These are phyloP conservation scores for Fonsecaea multimorphosa DNA, from an alignment of 2,329 filamentous ascomycete genomes.

Conservation along the genomic window DNA sequence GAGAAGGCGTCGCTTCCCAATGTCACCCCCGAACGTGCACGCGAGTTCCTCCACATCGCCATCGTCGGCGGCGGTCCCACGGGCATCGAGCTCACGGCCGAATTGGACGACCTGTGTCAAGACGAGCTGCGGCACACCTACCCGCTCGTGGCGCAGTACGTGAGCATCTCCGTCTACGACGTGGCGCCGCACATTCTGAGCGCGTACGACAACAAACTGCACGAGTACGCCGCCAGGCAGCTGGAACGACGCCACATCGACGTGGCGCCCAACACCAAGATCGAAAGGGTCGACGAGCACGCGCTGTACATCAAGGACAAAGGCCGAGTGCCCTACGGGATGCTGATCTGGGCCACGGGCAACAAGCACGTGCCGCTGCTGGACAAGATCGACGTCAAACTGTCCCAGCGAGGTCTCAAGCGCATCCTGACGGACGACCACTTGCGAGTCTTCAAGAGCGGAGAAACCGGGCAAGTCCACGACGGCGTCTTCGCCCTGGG, in stretches of 20 bases:
- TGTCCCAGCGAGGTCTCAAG: conserved; percentile 44
- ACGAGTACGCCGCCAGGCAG: conserved; percentile 50
- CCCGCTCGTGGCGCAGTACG: conserved; percentile 48
- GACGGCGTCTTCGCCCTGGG: conserved; percentile 42
- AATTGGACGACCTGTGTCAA: conserved; percentile 52
- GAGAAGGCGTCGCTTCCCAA: conserved; percentile 47
- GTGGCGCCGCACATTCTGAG: conserved; percentile 51
- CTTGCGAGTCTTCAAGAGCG: conserved; percentile 36
- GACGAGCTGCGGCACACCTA: conserved; percentile 50
- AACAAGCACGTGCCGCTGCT: conserved; percentile 46
- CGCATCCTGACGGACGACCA: conserved; percentile 47
- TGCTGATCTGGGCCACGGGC: conserved; percentile 51
- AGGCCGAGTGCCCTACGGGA: conserved; percentile 46
- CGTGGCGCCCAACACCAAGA: conserved; percentile 48
- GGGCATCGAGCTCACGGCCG: conserved; percentile 53
- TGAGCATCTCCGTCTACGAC: conserved; percentile 54
- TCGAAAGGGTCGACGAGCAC: conserved; percentile 46
- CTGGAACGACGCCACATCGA: conserved; percentile 47
- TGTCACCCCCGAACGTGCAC: conserved; percentile 41
- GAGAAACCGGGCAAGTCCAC: conserved; percentile 11
- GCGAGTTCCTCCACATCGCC: conserved; percentile 47
- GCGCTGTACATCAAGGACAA: conserved; percentile 47
- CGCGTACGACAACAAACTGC: conserved; percentile 50
- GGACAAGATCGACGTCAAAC: conserved; percentile 45
- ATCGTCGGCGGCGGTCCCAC: conserved; percentile 53